Conservation (phyloP, 116 monocot genomes). For the Papilionanthe hybrid region DNA sequence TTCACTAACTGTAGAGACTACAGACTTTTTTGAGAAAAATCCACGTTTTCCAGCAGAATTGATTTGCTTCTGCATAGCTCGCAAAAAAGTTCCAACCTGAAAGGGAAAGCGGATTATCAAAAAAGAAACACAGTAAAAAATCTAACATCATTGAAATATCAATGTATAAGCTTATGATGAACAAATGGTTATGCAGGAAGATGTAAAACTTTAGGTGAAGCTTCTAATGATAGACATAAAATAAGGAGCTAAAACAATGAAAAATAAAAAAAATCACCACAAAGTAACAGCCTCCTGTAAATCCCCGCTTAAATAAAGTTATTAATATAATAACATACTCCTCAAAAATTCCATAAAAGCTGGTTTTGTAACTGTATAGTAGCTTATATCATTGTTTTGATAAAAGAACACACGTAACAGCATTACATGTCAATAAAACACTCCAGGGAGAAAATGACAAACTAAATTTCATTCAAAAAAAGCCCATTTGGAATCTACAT, state of each 20-base stretch:
- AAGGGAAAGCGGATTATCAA: neutral
- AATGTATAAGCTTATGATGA: neutral
- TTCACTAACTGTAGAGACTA: slow-evolving; percentile 76
- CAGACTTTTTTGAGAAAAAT: slow-evolving; percentile 85
- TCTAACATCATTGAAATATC: neutral
- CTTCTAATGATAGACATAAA: slow-evolving; percentile 2
- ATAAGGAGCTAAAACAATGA: neutral
- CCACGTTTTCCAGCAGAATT: slow-evolving; percentile 89
- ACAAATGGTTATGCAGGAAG: slow-evolving; percentile 4
- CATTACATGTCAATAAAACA: neutral
- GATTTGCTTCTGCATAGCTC: slow-evolving; percentile 95
- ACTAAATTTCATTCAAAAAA: neutral
- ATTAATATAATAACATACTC: neutral
- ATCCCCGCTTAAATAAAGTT: neutral
- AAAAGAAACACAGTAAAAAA: neutral
- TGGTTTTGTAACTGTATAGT: neutral
- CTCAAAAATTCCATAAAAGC: neutral
- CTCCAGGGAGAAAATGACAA: neutral
- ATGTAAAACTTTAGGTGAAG: neutral
- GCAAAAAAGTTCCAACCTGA: slow-evolving; percentile 91
- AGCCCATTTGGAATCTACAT: neutral
- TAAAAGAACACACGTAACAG: neutral
- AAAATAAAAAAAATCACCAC: neutral
- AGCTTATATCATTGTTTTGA: neutral
- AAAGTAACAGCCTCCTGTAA: neutral